Percentiles rank a stretch among this genome's conserved stretches.
phyloP scores from a whole-genome alignment of 106 monocot species.

The Allium cepa region DNA sequence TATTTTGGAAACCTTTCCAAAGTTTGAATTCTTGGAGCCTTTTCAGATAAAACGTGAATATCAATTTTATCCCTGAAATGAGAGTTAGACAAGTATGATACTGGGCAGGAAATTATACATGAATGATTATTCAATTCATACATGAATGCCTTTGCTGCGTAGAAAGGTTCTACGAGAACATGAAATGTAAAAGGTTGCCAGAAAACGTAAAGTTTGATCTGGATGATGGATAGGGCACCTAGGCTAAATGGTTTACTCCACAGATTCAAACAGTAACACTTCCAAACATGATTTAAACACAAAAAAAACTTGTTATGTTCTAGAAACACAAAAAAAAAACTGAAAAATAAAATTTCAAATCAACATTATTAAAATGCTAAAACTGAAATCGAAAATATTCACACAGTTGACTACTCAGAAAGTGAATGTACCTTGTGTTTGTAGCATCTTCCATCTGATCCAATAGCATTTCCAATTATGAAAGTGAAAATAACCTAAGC shows the following conservation, averaged over 20 bases:
- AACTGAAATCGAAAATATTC: background rate
- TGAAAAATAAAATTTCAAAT: background rate
- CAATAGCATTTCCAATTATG: background rate
- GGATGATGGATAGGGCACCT: background rate
- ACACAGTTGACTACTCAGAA: background rate
- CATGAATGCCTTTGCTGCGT: background rate
- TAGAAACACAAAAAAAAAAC: background rate
- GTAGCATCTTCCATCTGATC: constrained; percentile 3
- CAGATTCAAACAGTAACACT: background rate
- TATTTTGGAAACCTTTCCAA: background rate
- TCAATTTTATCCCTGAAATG: background rate
- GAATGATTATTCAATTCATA: background rate
- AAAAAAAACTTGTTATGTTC: background rate
- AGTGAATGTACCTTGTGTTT: background rate
- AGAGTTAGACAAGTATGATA: too few relatives aligned
- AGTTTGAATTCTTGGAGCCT: constrained; percentile 5
- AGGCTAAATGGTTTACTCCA: too few relatives aligned
- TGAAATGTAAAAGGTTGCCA: background rate
- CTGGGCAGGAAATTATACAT: background rate
- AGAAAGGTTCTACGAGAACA: background rate
- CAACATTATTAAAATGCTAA: background rate
- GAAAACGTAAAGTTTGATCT: background rate
- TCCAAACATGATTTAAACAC: background rate
- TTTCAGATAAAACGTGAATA: background rate
- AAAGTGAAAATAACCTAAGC: background rate